phyloP scores from a whole-genome alignment of 345 rosid genomes.

The Dipteronia dyeriana region DNA sequence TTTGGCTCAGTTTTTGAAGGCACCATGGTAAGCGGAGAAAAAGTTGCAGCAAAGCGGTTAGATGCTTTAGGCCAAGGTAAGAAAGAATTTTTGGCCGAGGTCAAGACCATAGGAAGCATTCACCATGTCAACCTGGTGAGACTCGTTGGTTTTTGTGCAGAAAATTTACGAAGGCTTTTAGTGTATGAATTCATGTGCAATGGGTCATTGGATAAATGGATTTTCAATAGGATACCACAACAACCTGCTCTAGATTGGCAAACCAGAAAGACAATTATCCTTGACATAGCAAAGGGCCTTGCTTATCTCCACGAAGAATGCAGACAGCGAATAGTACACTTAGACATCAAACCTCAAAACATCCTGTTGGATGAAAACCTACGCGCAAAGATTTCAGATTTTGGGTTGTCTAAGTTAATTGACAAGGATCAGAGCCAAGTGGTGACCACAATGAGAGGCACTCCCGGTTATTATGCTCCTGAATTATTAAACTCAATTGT shows the following conservation, averaged over 20 bases:
- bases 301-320: background rate
- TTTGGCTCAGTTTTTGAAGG: conserved; percentile 2
- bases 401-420: background rate
- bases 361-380: background rate
- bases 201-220: background rate
- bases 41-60: no score
- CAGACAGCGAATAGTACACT: background rate
- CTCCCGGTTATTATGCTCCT: background rate
- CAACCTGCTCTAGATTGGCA: background rate
- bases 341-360: conserved; percentile 1
- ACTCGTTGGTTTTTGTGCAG: background rate
- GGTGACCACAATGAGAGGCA: background rate
- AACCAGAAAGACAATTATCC: background rate
- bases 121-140: conserved; percentile 5
- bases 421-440: conserved; percentile 3
- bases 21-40: background rate
- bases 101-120: background rate
- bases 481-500: background rate
- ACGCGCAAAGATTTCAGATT: background rate
- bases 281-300: background rate
- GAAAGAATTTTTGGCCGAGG: background rate
- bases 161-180: background rate
- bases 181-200: background rate
- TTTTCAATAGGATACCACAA: background rate
- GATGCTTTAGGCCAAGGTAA: background rate